Conservation (phyloP, 441 rosid species). For the Bruguiera hainesii region DNA sequence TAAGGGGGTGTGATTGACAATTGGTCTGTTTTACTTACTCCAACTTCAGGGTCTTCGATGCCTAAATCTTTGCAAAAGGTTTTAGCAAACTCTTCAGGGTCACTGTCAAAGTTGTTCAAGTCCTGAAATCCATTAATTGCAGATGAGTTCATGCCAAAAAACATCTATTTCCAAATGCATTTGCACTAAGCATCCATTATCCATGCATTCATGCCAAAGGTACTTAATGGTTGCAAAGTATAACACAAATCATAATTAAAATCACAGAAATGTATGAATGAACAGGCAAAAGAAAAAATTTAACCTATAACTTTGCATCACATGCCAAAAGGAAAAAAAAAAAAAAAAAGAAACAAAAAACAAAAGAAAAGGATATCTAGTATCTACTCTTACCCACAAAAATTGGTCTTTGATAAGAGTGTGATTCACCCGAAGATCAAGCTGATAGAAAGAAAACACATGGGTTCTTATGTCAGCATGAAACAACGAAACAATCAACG, state of each 20-base stretch:
- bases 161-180: too few species aligned
- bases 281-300: too few species aligned
- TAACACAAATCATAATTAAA: too few species aligned
- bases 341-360: not conserved
- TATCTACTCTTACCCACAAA: constrained; percentile 61
- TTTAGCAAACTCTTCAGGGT: constrained; percentile 86
- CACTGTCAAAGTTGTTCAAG: constrained; percentile 85
- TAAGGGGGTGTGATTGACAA: not conserved
- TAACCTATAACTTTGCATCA: too few species aligned
- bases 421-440: constrained; percentile 88
- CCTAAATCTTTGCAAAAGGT: constrained; percentile 82
- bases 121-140: constrained; percentile 42
- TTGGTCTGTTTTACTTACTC: constrained; percentile 44
- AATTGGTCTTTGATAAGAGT: constrained; percentile 87
- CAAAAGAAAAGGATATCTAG: not conserved
- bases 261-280: too few species aligned
- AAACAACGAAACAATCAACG: not conserved
- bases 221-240: too few species aligned
- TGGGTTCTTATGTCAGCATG: not conserved
- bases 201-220: too few species aligned
- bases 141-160: not conserved
- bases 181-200: too few species aligned
- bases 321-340: not conserved
- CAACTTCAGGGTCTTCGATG: constrained; percentile 90
- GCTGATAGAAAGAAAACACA: constrained; percentile 43